Conservation (phyloP, 1,139 yeast genomes). For the Geotrichum australiense region DNA sequence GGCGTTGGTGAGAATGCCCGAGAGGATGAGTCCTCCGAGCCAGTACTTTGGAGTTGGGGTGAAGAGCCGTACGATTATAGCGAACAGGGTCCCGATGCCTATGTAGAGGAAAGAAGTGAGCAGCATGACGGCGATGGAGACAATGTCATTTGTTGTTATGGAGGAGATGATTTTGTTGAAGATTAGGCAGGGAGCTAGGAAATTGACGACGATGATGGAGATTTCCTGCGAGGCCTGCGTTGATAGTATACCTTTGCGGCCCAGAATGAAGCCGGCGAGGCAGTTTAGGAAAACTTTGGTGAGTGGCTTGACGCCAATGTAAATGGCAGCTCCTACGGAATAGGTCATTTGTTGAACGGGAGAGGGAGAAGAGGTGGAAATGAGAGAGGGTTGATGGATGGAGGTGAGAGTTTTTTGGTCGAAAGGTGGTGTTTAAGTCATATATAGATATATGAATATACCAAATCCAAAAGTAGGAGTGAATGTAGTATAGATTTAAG, state of each 20-base stretch:
- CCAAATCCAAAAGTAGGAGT: no score
- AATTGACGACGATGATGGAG: conserved; percentile 62
- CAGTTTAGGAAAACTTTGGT: conserved; percentile 75
- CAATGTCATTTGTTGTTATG: conserved; percentile 42
- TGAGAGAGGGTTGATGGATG: no score
- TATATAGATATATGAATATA: no score
- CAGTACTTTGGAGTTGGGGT: conserved; percentile 61
- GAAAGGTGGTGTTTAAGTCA: no score
- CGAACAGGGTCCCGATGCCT: conserved; percentile 30
- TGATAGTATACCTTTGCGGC: conserved; percentile 35
- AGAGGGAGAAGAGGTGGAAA: no score
- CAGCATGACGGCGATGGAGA: conserved; percentile 64
- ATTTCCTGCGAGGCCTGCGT: conserved; percentile 65
- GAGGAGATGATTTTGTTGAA: conserved; percentile 66
- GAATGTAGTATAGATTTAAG: no score
- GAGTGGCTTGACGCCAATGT: conserved; percentile 78
- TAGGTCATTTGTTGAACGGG: conserved; percentile 26
- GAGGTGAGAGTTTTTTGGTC: no score
- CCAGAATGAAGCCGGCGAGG: conserved; percentile 59
- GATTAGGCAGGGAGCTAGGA: conserved; percentile 69
- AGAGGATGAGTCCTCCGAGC: conserved; percentile 70
- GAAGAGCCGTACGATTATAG: conserved; percentile 29
- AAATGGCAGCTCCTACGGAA: conserved; percentile 63
- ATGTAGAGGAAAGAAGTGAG: conserved; percentile 51
- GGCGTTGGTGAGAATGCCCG: conserved; percentile 54